phyloP scores from a whole-genome alignment of 2,329 filamentous ascomycete species.

The Metarhizium guizhouense region DNA sequence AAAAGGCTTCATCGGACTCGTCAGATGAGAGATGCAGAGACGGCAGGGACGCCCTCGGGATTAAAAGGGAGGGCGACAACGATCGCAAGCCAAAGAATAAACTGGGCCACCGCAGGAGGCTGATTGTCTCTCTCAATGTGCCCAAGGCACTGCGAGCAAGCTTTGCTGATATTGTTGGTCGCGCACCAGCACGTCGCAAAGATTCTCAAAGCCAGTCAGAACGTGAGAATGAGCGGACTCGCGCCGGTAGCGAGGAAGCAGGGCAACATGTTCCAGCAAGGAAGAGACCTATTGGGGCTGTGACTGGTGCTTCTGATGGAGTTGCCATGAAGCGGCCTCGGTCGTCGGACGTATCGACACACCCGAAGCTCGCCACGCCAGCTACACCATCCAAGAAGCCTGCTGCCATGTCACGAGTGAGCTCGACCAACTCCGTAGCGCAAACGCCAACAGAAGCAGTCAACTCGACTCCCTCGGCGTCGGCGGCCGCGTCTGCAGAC shows the following conservation, averaged over 20 bases:
- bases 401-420: conserved; percentile 42
- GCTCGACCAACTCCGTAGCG: conserved; percentile 43
- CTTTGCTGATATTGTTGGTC: conserved; percentile 36
- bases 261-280: conserved; percentile 26
- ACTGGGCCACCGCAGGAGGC: conserved; percentile 15
- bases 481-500: conserved; percentile 10
- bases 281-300: conserved; percentile 37
- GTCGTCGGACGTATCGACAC: conserved; percentile 29
- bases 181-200: conserved; percentile 28
- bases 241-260: conserved; percentile 34
- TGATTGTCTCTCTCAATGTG: conserved; percentile 39
- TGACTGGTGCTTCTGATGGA: conserved; percentile 27
- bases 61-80: conserved; percentile 25
- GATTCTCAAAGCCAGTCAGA: conserved; percentile 20
- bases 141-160: conserved; percentile 36
- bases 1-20: conserved; percentile 19
- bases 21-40: conserved; percentile 12
- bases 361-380: conserved; percentile 27
- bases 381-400: conserved; percentile 45
- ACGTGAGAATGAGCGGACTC: conserved; percentile 15
- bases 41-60: conserved; percentile 12
- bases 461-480: conserved; percentile 21
- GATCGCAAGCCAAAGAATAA: conserved; percentile 4
- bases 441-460: conserved; percentile 40
- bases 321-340: conserved; percentile 33